Conservation (phyloP, 2,329 filamentous ascomycete species). For the Rugonectria rugulosa region DNA sequence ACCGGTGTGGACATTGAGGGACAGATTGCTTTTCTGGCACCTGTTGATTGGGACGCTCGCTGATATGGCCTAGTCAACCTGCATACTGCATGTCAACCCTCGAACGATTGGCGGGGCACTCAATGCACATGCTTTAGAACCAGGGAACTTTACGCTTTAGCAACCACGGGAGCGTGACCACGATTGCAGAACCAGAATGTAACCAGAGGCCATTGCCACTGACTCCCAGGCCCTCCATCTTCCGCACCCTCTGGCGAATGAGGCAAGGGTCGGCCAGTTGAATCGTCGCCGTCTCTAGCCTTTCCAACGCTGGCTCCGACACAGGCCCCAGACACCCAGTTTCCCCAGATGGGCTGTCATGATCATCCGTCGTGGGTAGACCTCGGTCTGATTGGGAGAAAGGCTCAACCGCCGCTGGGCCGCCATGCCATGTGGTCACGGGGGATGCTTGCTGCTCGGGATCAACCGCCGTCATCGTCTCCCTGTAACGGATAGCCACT, state of each 20-base stretch:
- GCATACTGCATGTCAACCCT: slow-evolving; percentile 28
- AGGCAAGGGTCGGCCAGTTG: slow-evolving; percentile 9
- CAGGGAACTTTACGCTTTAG: slow-evolving; percentile 20
- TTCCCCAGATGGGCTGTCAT: slow-evolving; percentile 35
- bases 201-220: slow-evolving; percentile 20
- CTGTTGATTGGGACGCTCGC: slow-evolving; percentile 24
- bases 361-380: slow-evolving; percentile 19
- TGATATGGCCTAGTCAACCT: slow-evolving; percentile 10
- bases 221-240: slow-evolving; percentile 19
- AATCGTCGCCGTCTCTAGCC: slow-evolving; percentile 21
- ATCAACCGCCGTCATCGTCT: slow-evolving; percentile 20
- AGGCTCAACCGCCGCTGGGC: slow-evolving; percentile 22
- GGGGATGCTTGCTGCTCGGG: slow-evolving; percentile 16
- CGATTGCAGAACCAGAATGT: slow-evolving; percentile 21
- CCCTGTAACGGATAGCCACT: slow-evolving; percentile 22
- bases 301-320: slow-evolving; percentile 6
- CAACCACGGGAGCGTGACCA: slow-evolving; percentile 32
- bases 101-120: slow-evolving; percentile 34
- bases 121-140: slow-evolving; percentile 10
- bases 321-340: slow-evolving; percentile 24
- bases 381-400: slow-evolving; percentile 23
- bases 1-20: slow-evolving; percentile 20
- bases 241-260: slow-evolving; percentile 23
- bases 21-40: slow-evolving; percentile 21
- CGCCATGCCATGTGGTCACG: slow-evolving; percentile 24